phyloP scores from a whole-genome alignment of 495 filamentous ascomycete genomes.

The Saxispiralis lemnorum region DNA sequence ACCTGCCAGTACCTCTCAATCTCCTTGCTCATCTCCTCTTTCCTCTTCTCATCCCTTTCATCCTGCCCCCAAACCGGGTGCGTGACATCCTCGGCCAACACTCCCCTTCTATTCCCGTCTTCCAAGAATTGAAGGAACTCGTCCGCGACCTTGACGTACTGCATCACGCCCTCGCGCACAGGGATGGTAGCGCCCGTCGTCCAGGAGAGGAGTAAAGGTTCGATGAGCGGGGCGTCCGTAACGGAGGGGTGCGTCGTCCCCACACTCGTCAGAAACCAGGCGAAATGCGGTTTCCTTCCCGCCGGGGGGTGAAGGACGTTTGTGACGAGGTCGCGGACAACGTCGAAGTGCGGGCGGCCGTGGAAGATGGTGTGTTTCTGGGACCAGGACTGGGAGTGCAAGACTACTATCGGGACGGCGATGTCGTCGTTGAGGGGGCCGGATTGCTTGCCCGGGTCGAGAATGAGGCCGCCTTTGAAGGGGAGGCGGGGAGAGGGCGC shows the following conservation, averaged over 20 bases:
- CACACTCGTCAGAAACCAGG: slow-evolving; percentile 36
- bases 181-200: slow-evolving; percentile 30
- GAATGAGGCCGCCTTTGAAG: slow-evolving; percentile 28
- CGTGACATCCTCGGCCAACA: slow-evolving; percentile 14
- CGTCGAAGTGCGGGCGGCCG: slow-evolving; percentile 34
- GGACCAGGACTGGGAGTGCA: slow-evolving; percentile 36
- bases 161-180: slow-evolving; percentile 10
- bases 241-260: slow-evolving; percentile 36
- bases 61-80: slow-evolving; percentile 12
- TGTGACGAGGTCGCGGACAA: slow-evolving; percentile 28
- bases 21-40: slow-evolving; percentile 7
- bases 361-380: slow-evolving; percentile 29
- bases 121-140: slow-evolving; percentile 14
- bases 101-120: slow-evolving; percentile 6
- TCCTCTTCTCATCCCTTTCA: slow-evolving; percentile 3
- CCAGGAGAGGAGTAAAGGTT: slow-evolving; percentile 31
- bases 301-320: slow-evolving; percentile 5
- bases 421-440: slow-evolving; percentile 35
- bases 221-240: slow-evolving; percentile 36
- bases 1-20: slow-evolving; percentile 15
- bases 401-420: slow-evolving; percentile 30
- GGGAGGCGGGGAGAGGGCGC: slow-evolving; percentile 16
- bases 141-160: slow-evolving; percentile 12
- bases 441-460: slow-evolving; percentile 36
- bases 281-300: slow-evolving; percentile 9